Conservation (phyloP, 78 protist genomes). For the Monosiga brevicollis region DNA sequence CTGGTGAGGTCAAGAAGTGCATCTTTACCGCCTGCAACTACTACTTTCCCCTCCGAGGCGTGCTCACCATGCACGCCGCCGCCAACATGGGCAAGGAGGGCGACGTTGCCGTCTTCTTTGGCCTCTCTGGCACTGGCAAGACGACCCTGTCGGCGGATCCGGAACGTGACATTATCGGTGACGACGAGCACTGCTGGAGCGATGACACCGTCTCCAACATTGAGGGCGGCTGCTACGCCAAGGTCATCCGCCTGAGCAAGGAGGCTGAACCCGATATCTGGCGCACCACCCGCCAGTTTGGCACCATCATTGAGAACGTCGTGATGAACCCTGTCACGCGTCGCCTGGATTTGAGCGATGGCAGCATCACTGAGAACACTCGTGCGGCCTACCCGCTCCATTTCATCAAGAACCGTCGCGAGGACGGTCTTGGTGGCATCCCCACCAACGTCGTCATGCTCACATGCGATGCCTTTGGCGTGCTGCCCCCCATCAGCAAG, state of each 20-base stretch:
- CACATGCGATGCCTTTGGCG: conserved; percentile 94
- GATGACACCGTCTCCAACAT: conserved; percentile 82
- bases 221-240: conserved; percentile 98
- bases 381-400: conserved; percentile 89
- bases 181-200: conserved; percentile 96
- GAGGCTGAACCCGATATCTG: conserved; percentile 85
- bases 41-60: conserved; percentile 74
- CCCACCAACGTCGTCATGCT: conserved; percentile 88
- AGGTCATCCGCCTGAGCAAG: conserved; percentile 66
- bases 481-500: conserved; percentile 89
- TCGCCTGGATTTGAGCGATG: conserved; percentile 59
- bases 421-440: conserved; percentile 44
- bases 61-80: conserved; percentile 75
- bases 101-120: conserved; percentile 76
- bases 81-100: conserved; percentile 54
- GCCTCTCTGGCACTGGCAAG: conserved; percentile 95
- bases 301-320: conserved; percentile 84
- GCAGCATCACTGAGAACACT: conserved; percentile 85
- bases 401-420: conserved; percentile 72
- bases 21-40: conserved; percentile 85
- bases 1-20: conserved; percentile 97
- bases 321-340: conserved; percentile 51
- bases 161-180: conserved; percentile 83
- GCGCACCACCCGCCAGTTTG: conserved; percentile 73
- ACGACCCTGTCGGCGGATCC: conserved; percentile 94